Evolutionary conservation across 2,329 filamentous ascomycete species (phyloP), one percentile per base, ranked within the genome.

Genomic region (Zymoseptoria ardabiliae): DNA sequence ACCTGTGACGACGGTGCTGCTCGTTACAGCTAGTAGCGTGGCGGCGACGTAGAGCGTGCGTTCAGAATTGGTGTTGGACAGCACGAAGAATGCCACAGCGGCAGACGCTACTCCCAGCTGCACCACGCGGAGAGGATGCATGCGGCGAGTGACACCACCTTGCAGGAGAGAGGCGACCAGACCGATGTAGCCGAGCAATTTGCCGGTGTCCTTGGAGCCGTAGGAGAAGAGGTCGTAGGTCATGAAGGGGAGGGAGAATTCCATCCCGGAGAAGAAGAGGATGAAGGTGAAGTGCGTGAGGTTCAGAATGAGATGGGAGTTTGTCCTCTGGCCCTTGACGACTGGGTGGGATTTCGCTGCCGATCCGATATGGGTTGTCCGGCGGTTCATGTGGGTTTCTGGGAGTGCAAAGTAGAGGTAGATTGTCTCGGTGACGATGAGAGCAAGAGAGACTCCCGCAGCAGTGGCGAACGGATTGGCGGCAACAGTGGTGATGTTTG

Each of bases 261-360:
- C 94, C 88, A 99, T 93, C 61, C 94, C 94, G 2, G 91, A 96
- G 77, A 99, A 99, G 76, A 96, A 96, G 11, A 99, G 85, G 61
- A 99, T 85, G 75, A 99, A 99, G 53, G 87, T 77, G 70, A 97
- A 88, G 75, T 99, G 94, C 0, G 90, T 86, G 1, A 87, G 76
- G 72, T 97, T 97, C 53, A 99, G 85, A 11, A 96, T 73, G 28
- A 84, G 76, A 66, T 94, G 91, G 3, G 88, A 91, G 75, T 97
- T 97, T 2, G 90, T 96, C 59, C 88, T 81, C 50, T 65, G 62
- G 52, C 51, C 77, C 75, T 59, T 64, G 17, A 55, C 22, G 74
- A 67, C 4, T 66, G 64, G 23, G 66, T 63, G 53, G 17, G 61
- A 59, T 45, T 60, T 61, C 10, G 63, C 71, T 77, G 0, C 63